Evolutionary conservation across 495 filamentous ascomycete genomes (phyloP).

Genomic region (Penicillium coprophilum): DNA sequence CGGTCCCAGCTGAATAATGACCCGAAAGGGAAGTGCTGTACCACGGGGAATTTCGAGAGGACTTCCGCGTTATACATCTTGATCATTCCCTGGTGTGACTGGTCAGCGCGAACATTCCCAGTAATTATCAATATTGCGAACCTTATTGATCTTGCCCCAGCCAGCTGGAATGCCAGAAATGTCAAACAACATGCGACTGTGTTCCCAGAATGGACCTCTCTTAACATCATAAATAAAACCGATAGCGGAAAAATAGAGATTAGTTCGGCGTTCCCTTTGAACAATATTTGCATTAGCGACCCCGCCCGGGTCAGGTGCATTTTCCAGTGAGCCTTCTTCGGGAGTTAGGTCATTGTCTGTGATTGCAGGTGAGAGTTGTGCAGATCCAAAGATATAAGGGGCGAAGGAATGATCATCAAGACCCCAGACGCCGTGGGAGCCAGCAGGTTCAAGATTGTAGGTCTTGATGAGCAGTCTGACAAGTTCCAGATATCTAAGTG

Average conservation of each 20-base stretch:
- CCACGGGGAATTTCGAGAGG: conserved; percentile 67
- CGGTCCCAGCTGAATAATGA: conserved; percentile 80
- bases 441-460: conserved; percentile 94
- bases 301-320: conserved; percentile 67
- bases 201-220: conserved; percentile 96
- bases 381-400: conserved; percentile 90
- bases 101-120: conserved; percentile 6
- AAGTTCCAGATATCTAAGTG: conserved; percentile 71
- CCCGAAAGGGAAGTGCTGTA: conserved; percentile 73
- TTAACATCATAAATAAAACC: conserved; percentile 99
- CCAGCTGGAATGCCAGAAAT: conserved; percentile 86
- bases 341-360: conserved; percentile 60
- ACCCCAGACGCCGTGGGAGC: conserved; percentile 95
- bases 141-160: conserved; percentile 99
- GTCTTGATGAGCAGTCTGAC: conserved; percentile 80
- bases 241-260: conserved; percentile 98
- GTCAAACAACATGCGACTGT: conserved; percentile 92
- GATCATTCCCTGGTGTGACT: conserved; percentile 58
- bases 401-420: conserved; percentile 98
- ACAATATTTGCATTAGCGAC: conserved; percentile 67
- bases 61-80: conserved; percentile 75
- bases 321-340: conserved; percentile 69
- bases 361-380: conserved; percentile 79
- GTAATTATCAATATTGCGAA: conserved; percentile 26
- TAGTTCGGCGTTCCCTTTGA: conserved; percentile 63